These are phyloP conservation scores for Aspergillus pseudoglaucus DNA, from an alignment of 2,329 filamentous ascomycete species.

Conservation along the genomic window DNA sequence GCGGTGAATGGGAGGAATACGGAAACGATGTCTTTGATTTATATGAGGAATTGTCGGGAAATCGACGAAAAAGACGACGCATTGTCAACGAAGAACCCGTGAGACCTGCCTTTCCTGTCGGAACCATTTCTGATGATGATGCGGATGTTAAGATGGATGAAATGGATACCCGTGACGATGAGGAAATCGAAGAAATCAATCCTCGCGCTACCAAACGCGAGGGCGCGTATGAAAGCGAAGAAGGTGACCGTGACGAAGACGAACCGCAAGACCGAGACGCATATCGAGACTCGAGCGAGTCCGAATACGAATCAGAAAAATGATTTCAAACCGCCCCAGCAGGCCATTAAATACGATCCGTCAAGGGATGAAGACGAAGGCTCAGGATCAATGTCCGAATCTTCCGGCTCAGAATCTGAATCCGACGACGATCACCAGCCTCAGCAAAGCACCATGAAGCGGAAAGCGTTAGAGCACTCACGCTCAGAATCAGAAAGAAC, in stretches of 20 bases:
- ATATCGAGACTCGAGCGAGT: not conserved
- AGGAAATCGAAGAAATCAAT: not conserved
- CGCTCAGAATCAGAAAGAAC: not conserved
- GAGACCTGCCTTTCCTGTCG: not conserved
- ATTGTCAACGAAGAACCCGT: not conserved
- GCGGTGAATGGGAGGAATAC: slow-evolving; percentile 47
- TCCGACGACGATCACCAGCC: not conserved
- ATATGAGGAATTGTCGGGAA: slow-evolving; percentile 23
- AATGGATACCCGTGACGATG: not conserved
- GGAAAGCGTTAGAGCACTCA: not conserved
- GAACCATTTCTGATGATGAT: not conserved
- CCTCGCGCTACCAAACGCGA: not conserved
- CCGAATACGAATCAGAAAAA: not conserved
- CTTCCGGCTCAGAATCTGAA: not conserved
- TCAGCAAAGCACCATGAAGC: not conserved
- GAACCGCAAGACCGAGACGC: not conserved
- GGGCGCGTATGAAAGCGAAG: not conserved
- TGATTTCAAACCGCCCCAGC: not conserved
- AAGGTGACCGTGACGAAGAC: not conserved
- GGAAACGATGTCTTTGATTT: slow-evolving; percentile 21
- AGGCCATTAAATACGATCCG: not conserved
- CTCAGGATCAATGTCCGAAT: not conserved
- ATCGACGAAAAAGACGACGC: slow-evolving; percentile 26
- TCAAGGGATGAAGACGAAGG: not conserved
- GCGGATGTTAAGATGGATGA: slow-evolving; percentile 2